These are phyloP conservation scores for Aspergillus tanneri DNA, from an alignment of 2,329 filamentous ascomycete species.

Conservation along the genomic window DNA sequence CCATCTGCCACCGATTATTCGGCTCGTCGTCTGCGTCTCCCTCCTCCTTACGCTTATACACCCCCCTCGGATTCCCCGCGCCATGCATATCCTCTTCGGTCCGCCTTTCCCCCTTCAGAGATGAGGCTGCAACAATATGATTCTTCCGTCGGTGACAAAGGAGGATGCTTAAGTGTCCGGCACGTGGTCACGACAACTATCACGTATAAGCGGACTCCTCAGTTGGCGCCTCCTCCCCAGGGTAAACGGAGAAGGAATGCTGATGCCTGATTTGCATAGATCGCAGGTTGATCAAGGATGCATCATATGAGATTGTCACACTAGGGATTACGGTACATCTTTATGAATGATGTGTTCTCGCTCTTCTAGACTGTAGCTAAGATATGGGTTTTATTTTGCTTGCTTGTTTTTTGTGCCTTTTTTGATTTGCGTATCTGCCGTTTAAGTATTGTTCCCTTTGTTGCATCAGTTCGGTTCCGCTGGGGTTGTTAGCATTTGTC, in stretches of 20 bases:
- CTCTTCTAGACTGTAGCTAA: no score
- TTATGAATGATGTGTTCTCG: no score
- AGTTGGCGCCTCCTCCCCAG: constrained; percentile 80
- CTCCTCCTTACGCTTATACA: constrained; percentile 72
- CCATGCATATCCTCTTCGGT: constrained; percentile 33
- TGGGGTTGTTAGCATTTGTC: no score
- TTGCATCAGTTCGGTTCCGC: no score
- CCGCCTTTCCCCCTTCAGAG: constrained; percentile 64
- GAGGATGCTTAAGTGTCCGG: constrained; percentile 67
- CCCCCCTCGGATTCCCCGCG: constrained; percentile 65
- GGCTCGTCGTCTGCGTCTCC: constrained; percentile 67
- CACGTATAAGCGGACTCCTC: constrained; percentile 69
- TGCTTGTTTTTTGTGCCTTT: no score
- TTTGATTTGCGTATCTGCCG: no score
- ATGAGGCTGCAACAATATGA: constrained; percentile 69
- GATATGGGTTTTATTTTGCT: no score
- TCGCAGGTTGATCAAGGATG: not conserved
- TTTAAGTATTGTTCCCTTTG: no score
- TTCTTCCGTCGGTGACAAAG: constrained; percentile 53
- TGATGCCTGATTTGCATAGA: no score
- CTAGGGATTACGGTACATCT: no score
- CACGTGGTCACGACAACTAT: constrained; percentile 90
- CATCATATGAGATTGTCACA: no score
- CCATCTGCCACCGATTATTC: constrained; percentile 54
- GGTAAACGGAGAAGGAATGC: constrained; percentile 76